Conservation (phyloP, 805 yeast genomes). For the Peterozyma toletana region DNA sequence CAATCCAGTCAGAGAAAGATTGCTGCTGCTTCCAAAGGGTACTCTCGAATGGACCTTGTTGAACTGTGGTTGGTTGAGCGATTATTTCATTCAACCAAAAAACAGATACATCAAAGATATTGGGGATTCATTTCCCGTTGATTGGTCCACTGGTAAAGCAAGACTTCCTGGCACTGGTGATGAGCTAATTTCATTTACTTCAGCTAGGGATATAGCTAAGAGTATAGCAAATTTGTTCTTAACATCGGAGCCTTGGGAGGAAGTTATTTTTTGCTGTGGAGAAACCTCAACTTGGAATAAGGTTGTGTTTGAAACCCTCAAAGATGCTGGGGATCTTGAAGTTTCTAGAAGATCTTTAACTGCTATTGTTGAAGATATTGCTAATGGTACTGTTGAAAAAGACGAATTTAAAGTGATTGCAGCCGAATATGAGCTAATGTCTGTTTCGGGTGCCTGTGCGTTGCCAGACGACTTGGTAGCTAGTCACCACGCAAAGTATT, state of each 20-base stretch:
- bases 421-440: neutral
- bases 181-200: neutral
- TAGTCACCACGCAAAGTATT: neutral
- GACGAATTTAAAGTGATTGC: neutral
- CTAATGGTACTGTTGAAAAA: neutral
- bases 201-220: neutral
- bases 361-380: neutral
- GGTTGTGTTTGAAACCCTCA: neutral
- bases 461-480: neutral
- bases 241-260: conserved; percentile 1
- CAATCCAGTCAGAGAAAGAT: too few relatives aligned
- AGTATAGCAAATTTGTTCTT: neutral
- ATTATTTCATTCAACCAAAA: neutral
- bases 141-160: neutral
- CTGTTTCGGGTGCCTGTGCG: neutral
- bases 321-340: neutral
- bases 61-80: conserved; percentile 1
- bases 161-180: conserved; percentile 1
- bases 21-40: neutral
- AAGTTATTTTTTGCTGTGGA: neutral
- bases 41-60: neutral
- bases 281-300: neutral
- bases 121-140: neutral
- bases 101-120: conserved; percentile 1
- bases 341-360: neutral